Evolutionary conservation across 176 grass and related monocot genomes (phyloP).

Genomic region (Puccinellia tenuiflora): DNA sequence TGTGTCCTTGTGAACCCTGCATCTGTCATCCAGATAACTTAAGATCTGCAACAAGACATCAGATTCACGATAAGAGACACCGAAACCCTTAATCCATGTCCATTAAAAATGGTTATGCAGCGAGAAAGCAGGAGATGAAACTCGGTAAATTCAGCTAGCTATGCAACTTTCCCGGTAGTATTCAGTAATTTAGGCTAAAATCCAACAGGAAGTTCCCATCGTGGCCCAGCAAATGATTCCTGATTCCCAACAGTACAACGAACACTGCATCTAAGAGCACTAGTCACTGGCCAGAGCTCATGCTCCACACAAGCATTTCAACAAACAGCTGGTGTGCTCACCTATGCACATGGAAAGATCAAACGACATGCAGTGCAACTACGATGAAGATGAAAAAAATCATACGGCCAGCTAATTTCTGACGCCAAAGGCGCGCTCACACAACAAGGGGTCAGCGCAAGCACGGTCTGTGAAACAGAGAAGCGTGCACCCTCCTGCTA

Average conservation of each 20-base stretch:
- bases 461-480: neutral
- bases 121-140: neutral
- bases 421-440: neutral
- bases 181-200: neutral
- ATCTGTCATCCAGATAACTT: constrained; percentile 69
- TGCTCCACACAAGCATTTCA: constrained; percentile 15
- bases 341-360: neutral
- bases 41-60: constrained; percentile 42
- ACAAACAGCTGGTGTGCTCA: constrained; percentile 19
- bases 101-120: neutral
- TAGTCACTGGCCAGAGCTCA: neutral
- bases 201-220: neutral
- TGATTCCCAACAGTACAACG: neutral
- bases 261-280: neutral
- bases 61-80: neutral
- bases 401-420: neutral
- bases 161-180: neutral
- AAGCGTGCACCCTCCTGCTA: neutral
- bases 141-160: neutral
- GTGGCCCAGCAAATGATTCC: neutral
- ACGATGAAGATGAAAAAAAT: neutral
- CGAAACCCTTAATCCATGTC: neutral
- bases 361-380: neutral
- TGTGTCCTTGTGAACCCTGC: constrained; percentile 74
- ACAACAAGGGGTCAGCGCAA: neutral